phyloP scores from a whole-genome alignment of 345 rosid species.

The Eucalyptus shirleyi region DNA sequence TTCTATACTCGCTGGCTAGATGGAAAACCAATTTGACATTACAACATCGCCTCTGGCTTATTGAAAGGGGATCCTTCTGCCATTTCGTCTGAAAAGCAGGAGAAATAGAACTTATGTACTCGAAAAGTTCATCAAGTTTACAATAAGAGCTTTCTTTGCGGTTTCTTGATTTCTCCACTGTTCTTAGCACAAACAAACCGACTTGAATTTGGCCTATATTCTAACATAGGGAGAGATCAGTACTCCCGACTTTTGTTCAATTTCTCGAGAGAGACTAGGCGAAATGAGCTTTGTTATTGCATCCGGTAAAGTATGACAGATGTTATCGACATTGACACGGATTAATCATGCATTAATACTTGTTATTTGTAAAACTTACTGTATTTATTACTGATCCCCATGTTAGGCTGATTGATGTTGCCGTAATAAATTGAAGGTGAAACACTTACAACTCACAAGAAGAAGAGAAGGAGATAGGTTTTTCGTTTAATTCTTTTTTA shows the following conservation, averaged over 20 bases:
- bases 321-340: too few species aligned
- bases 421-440: too few species aligned
- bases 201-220: background rate
- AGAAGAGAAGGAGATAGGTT: too few species aligned
- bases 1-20: slow-evolving; percentile 36
- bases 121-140: background rate
- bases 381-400: background rate
- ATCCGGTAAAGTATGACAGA: background rate
- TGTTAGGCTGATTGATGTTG: background rate
- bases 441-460: fast-evolving
- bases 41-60: background rate
- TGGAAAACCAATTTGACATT: slow-evolving; percentile 1
- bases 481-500: too few species aligned
- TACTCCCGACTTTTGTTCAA: background rate
- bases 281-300: background rate
- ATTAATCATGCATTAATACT: too few species aligned
- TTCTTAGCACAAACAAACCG: background rate
- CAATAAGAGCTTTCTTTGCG: background rate
- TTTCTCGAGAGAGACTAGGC: background rate
- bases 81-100: background rate
- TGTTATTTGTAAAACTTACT: background rate
- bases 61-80: too few species aligned
- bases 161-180: background rate
- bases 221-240: background rate
- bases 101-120: background rate